Base-by-base conservation (phyloP, 345 rosid species). In the Populus simonii region DNA sequence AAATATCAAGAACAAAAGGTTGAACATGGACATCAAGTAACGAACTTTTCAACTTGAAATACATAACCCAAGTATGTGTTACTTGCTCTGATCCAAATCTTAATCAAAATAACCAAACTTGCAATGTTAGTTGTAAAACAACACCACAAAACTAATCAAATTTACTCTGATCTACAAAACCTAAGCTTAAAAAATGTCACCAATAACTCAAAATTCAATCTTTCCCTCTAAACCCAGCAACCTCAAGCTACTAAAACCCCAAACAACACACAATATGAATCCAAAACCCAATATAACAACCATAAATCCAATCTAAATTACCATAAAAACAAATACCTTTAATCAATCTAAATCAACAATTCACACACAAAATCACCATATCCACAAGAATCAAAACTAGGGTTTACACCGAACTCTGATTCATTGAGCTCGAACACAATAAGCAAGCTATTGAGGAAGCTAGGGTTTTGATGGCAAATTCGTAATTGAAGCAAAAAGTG, bases 391-490 rank as follows among this genome's bases (percentile, higher is more conserved):
- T 20, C 55, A 71, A 83, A 87, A 73, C 84, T 87, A 92, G 93
- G 90, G 88, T 85, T 89, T 83, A 70, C 29, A 29, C 43, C 69
- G 5, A 62, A 23, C n/a, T 38, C 55, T 9, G 38, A 78, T 66
- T 78, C 77, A 71, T 18, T 59, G 10, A 39, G 67, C 68, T 66
- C 66, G 33, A 53, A 51, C 41, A 51, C 77, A 49, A 77, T 15
- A 63, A 76, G 41, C 55, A 66, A 83, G 77, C 82, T 66, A 70
- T 43, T 3, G 41, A 38, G 38, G 13, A 66, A 80, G 72, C 83
- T 87, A 85, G 90, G 95, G 92, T 88, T 91, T 87, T 80, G 83
- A 82, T 82, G 81, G 82, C 75, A 82, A 83, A 83, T 80, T 77
- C 79, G 86, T 73, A 79, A 78, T 69, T 45, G 72, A 71, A 18